These are phyloP conservation scores for Candida namnaoensis DNA, from an alignment of 805 yeast species.

Conservation along the genomic window DNA sequence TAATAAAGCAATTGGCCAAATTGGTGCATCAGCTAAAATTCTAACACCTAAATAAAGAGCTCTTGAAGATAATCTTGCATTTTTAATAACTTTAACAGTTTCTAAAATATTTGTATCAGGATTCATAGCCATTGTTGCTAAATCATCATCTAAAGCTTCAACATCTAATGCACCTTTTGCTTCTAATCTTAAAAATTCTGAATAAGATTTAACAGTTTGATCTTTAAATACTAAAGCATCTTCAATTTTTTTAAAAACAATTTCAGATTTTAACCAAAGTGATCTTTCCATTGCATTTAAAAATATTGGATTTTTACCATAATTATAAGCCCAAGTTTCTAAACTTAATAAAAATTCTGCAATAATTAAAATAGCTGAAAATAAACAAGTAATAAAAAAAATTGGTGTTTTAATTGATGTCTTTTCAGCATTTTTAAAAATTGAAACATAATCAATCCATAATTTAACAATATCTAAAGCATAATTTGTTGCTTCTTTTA, in stretches of 20 bases:
- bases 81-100: constrained; percentile 37
- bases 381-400: constrained; percentile 63
- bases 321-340: constrained; percentile 42
- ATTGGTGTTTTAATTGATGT: constrained; percentile 70
- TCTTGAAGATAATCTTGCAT: constrained; percentile 44
- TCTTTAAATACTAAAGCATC: constrained; percentile 43
- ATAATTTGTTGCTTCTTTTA: constrained; percentile 53
- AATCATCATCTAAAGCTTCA: constrained; percentile 37
- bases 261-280: constrained; percentile 57
- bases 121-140: constrained; percentile 37
- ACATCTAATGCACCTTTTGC: constrained; percentile 54
- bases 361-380: constrained; percentile 51
- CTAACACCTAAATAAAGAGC: constrained; percentile 64
- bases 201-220: constrained; percentile 41
- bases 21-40: constrained; percentile 76
- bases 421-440: constrained; percentile 54
- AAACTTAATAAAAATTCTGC: constrained; percentile 53
- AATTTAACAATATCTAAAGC: constrained; percentile 52
- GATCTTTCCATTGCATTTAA: constrained; percentile 45
- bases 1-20: constrained; percentile 75
- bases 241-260: constrained; percentile 52
- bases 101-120: constrained; percentile 33
- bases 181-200: constrained; percentile 49
- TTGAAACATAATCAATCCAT: constrained; percentile 68
- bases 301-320: constrained; percentile 14